These are phyloP conservation scores for Striga asiatica DNA, from an alignment of 257 asterid genomes.

Conservation along the genomic window DNA sequence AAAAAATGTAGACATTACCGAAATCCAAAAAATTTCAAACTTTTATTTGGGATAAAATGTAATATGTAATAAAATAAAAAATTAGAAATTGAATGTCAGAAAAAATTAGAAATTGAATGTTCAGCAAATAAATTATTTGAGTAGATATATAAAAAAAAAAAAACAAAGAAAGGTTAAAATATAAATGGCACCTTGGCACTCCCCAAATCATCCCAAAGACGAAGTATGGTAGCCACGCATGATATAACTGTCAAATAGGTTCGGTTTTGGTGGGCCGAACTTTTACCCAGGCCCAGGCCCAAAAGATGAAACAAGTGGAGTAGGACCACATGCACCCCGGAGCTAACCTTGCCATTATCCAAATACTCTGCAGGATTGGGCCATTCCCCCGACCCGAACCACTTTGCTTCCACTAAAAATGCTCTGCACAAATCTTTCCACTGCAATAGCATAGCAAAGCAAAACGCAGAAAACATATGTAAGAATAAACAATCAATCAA, in stretches of 20 bases:
- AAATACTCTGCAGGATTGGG: conserved; percentile 23
- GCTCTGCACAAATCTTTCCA: conserved; percentile 49
- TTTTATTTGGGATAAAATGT: no score
- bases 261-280: not conserved
- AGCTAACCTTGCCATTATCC: conserved; percentile 26
- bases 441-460: conserved; percentile 11
- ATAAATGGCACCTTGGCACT: conserved; percentile 21
- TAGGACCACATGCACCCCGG: conserved; percentile 20
- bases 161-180: not conserved
- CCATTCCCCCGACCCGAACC: conserved; percentile 21
- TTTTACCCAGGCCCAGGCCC: conserved; percentile 20
- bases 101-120: no score
- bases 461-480: no score
- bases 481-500: no score
- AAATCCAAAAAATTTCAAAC: no score
- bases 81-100: no score
- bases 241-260: conserved; percentile 12
- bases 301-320: conserved; percentile 21
- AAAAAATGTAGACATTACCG: no score
- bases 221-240: conserved; percentile 25
- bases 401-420: conserved; percentile 36
- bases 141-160: no score
- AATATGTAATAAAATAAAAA: no score
- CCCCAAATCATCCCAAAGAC: conserved; percentile 36
- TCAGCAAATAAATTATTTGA: no score